Conservation (phyloP, 805 yeast genomes). For the Teunomyces cretensis region DNA sequence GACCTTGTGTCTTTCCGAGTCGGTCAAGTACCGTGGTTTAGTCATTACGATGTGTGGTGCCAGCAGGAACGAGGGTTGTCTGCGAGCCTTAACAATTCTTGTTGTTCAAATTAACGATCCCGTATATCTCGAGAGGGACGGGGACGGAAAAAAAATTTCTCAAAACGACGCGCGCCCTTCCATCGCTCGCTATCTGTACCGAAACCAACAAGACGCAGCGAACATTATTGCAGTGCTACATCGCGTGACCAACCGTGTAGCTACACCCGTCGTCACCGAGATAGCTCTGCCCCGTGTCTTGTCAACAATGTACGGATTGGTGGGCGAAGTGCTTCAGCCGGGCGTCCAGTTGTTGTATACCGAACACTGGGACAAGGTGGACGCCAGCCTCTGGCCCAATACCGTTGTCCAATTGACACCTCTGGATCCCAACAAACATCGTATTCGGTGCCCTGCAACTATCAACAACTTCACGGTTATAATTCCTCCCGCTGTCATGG, state of each 20-base stretch:
- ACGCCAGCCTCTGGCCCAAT: not conserved
- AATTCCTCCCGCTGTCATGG: not conserved
- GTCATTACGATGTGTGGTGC: conserved; percentile 19
- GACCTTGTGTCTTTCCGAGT: conserved; percentile 79
- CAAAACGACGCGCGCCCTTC: not conserved
- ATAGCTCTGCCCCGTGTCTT: too few relatives aligned
- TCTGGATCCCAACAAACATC: not conserved
- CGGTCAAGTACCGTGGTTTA: conserved; percentile 73
- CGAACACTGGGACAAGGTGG: not conserved
- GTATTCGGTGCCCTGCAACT: not conserved
- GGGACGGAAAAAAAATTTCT: not conserved
- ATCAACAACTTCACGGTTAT: not conserved
- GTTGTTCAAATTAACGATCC: not conserved
- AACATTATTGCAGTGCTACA: not conserved
- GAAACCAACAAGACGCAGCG: not conserved
- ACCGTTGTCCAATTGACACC: not conserved
- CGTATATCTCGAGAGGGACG: too few relatives aligned
- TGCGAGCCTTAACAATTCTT: not conserved
- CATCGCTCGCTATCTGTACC: not conserved
- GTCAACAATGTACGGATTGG: not conserved
- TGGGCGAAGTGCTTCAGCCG: not conserved
- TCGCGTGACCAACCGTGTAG: conserved; percentile 2
- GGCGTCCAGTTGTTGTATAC: not conserved
- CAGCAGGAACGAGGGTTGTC: not conserved
- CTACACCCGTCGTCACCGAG: too few relatives aligned